Evolutionary conservation across 2,329 filamentous ascomycete genomes (phyloP), one percentile per base, ranked within the genome.

Genomic region (Phialophora verrucosa): DNA sequence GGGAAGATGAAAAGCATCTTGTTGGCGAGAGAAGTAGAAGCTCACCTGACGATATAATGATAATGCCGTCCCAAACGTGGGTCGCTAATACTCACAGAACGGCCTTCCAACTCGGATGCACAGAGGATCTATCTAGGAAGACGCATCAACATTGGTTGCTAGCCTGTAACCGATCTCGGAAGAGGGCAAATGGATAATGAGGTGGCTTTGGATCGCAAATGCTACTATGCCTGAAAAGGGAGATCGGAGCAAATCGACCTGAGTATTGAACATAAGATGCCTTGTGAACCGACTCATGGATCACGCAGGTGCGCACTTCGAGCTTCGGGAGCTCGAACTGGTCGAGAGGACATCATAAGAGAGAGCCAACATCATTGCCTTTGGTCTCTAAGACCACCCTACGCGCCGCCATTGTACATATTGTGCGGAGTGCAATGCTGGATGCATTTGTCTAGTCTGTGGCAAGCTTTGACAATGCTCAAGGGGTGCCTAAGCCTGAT

Each of bases 161-260:
- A 49, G 44, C 44, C 7, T n/a, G 6, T 10, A 20, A n/a, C 10
- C 17, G 44, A 49, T 4, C 44, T 49, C n/a, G 44, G 49, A 27
- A 51, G 10, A 5, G 10, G 20, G 25, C 49, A 51, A 23, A 51
- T 14, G 10, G 49, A 17, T 23, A 4, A 23, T 25, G 49, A 51
- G 23, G 10, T 23, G 20, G 49, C 10, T 51, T 20, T n/a, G 44
- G 4, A 49, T 49, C 20, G 17, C 44, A 7, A n/a, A 49, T 20
- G 20, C 44, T 23, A 4, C 20, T 11, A 49, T 4, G 20, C 1
- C 10, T 4, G 10, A 27, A 11, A 51, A 12, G 23, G 49, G 23
- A 25, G 44, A 27, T 27, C 20, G 49, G 4, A 51, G 8, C 49
- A 14, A 14, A 68, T 76, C 7, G n/a, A 35, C 32, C 11, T 3